Percentiles rank a stretch among this genome's conserved stretches.
Evolutionary conservation across 257 asterid genomes (phyloP).

Genomic region (Voacanga thouarsii): DNA sequence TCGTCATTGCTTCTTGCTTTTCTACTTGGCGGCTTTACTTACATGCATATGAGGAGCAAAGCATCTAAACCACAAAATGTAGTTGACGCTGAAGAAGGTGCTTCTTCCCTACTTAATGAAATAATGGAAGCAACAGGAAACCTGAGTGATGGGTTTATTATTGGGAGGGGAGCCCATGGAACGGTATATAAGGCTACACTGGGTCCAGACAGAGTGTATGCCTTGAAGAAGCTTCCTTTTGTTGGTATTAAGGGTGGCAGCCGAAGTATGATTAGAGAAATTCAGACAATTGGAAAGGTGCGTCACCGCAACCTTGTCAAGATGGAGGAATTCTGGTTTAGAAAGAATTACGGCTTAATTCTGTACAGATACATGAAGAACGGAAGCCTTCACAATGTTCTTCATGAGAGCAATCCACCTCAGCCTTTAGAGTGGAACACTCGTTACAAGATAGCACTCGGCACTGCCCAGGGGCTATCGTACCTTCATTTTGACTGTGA

Average conservation of each 20-base stretch:
- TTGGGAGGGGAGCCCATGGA: conserved; percentile 87
- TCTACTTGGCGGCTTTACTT: conserved; percentile 41
- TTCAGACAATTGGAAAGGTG: conserved; percentile 71
- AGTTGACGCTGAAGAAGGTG: conserved; percentile 51
- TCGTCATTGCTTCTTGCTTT: conserved; percentile 31
- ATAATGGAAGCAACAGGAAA: conserved; percentile 66
- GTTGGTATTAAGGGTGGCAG: conserved; percentile 41
- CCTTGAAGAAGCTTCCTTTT: conserved; percentile 60
- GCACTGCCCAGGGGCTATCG: conserved; percentile 68
- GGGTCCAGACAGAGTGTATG: conserved; percentile 47
- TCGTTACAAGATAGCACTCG: conserved; percentile 66
- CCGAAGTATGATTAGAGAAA: conserved; percentile 61
- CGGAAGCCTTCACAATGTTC: conserved; percentile 76
- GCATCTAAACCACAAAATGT: conserved; percentile 16
- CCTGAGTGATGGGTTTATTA: conserved; percentile 46
- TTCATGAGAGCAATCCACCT: conserved; percentile 43
- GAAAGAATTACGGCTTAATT: conserved; percentile 66
- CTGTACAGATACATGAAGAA: conserved; percentile 62
- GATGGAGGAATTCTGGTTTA: conserved; percentile 74
- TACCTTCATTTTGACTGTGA: conserved; percentile 83
- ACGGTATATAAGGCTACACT: conserved; percentile 59
- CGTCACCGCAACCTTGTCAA: conserved; percentile 72
- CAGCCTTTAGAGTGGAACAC: conserved; percentile 46
- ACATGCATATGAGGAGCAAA: conserved; percentile 26
- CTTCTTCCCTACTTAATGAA: conserved; percentile 60